These are phyloP conservation scores for Neurospora sp. DNA, from an alignment of 495 filamentous ascomycete species.

Conservation along the genomic window DNA sequence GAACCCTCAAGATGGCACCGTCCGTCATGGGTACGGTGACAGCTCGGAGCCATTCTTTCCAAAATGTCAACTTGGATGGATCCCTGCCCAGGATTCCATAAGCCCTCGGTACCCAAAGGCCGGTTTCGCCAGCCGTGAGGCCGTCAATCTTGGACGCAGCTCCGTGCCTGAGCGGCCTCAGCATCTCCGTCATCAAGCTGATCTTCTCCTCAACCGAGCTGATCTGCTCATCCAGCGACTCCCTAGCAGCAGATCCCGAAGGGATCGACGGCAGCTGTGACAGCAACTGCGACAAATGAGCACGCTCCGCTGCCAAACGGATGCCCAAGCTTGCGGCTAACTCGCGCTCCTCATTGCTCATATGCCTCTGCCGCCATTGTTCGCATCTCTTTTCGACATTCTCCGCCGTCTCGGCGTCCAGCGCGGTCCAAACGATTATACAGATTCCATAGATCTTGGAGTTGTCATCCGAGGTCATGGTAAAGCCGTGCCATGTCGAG, in stretches of 20 bases:
- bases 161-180: constrained; percentile 85
- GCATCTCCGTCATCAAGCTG: constrained; percentile 85
- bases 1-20: constrained; percentile 70
- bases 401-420: constrained; percentile 71
- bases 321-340: constrained; percentile 88
- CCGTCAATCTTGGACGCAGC: constrained; percentile 97
- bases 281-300: constrained; percentile 79
- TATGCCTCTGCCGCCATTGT: constrained; percentile 86
- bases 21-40: constrained; percentile 91
- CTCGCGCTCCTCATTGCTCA: constrained; percentile 92
- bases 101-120: constrained; percentile 90
- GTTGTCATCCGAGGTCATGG: constrained; percentile 90
- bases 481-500: constrained; percentile 97
- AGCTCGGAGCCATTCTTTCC: constrained; percentile 97
- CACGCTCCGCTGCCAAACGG: constrained; percentile 77
- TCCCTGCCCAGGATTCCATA: constrained; percentile 91
- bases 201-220: constrained; percentile 97
- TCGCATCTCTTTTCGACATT: constrained; percentile 88
- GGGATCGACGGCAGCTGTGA: constrained; percentile 68
- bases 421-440: constrained; percentile 84
- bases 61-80: constrained; percentile 74
- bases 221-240: constrained; percentile 84
- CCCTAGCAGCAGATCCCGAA: constrained; percentile 71
- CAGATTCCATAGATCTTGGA: constrained; percentile 87
- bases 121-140: constrained; percentile 88